These are phyloP conservation scores for Picochlorum sp. DNA, from an alignment of 139 green algal species.

Conservation along the genomic window DNA sequence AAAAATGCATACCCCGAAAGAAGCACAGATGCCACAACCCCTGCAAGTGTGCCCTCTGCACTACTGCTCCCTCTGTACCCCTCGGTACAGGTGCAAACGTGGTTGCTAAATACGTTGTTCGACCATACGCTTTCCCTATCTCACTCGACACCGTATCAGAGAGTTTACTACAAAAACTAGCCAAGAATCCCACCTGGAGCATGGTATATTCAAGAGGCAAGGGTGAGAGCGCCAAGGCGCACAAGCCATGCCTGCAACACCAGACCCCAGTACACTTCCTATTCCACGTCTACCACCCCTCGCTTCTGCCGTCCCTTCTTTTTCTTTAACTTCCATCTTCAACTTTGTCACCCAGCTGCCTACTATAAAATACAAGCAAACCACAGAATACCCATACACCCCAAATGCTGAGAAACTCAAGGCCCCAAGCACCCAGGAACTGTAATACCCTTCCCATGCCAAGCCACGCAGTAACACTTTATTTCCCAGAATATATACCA, in stretches of 20 bases:
- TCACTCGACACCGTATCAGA: slow-evolving; percentile 90
- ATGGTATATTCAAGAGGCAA: slow-evolving; percentile 21
- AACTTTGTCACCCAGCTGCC: slow-evolving; percentile 88
- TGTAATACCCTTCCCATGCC: slow-evolving; percentile 48
- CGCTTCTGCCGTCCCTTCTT: slow-evolving; percentile 88
- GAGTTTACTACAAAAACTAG: slow-evolving; percentile 85
- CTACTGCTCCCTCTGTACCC: slow-evolving; percentile 91
- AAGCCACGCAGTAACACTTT: slow-evolving; percentile 65
- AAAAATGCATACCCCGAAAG: slow-evolving; percentile 44
- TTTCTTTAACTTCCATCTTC: slow-evolving; percentile 86
- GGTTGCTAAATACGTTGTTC: slow-evolving; percentile 82
- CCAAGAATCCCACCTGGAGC: slow-evolving; percentile 63
- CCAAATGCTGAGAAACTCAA: slow-evolving; percentile 76
- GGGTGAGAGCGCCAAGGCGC: slow-evolving; percentile 48
- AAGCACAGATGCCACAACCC: slow-evolving; percentile 47
- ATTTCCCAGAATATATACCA: slow-evolving; percentile 55
- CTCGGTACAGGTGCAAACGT: slow-evolving; percentile 71
- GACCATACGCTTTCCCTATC: slow-evolving; percentile 92
- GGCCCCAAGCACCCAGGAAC: slow-evolving; percentile 73
- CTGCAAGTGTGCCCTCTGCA: slow-evolving; percentile 83
- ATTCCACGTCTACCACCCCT: slow-evolving; percentile 61
- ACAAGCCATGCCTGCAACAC: slow-evolving; percentile 65
- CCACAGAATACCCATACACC: slow-evolving; percentile 59
- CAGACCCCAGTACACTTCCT: slow-evolving; percentile 86
- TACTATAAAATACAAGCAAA: slow-evolving; percentile 94